Conservation (phyloP, 371 early-diverging fungal species). For the Capillidium rhysosporum region DNA sequence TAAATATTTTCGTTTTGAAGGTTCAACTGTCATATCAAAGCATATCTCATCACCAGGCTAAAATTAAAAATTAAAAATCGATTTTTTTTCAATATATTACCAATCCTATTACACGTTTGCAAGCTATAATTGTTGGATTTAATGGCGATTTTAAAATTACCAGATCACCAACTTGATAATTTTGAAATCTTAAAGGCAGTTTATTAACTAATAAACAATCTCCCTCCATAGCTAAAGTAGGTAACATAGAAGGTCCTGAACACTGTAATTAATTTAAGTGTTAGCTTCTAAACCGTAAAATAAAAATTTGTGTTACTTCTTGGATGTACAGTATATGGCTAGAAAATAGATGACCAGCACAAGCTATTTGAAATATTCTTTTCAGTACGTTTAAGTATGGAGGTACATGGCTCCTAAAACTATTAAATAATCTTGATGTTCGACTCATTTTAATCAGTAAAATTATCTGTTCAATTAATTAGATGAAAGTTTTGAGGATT, state of each 20-base stretch:
- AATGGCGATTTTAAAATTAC: slow-evolving; percentile 46
- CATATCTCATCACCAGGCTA: slow-evolving; percentile 51
- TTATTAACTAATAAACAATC: slow-evolving; percentile 43
- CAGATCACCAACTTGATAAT: slow-evolving; percentile 43
- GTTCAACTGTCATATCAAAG: slow-evolving; percentile 34
- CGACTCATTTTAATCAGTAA: no score
- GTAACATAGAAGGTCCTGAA: slow-evolving; percentile 72
- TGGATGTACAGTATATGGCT: neutral
- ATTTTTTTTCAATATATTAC: slow-evolving; percentile 15
- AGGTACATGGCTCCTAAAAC: no score
- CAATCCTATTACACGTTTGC: slow-evolving; percentile 60
- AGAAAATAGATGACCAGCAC: neutral
- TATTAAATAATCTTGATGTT: no score
- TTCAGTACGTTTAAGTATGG: neutral
- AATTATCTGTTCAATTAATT: no score
- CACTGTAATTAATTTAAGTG: slow-evolving; percentile 20
- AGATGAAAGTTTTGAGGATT: no score
- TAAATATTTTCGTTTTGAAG: slow-evolving; percentile 30
- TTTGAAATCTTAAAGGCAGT: slow-evolving; percentile 26
- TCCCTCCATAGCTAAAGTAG: slow-evolving; percentile 47
- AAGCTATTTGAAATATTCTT: neutral
- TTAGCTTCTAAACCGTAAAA: neutral
- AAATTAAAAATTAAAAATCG: neutral
- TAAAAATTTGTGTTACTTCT: neutral
- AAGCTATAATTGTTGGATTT: slow-evolving; percentile 35